Evolutionary conservation across 2,329 filamentous ascomycete species (phyloP).

Genomic region (Colletotrichum sp.): DNA sequence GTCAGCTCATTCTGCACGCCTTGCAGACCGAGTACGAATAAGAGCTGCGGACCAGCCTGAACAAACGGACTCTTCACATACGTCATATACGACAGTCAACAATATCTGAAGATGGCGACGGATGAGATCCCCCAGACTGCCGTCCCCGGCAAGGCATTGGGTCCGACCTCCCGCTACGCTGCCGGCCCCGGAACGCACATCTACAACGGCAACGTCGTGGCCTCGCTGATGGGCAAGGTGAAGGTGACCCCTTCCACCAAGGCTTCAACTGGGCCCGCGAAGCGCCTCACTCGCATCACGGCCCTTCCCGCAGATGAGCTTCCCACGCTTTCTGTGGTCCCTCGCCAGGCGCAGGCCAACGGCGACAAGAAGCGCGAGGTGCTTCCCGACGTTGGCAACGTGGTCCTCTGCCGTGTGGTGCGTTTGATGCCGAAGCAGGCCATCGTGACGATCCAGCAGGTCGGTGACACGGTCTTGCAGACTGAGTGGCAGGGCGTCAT

Average conservation of each 20-base stretch:
- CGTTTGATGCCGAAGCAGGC: slow-evolving; percentile 86
- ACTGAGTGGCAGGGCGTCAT: slow-evolving; percentile 88
- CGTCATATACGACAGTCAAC: background rate
- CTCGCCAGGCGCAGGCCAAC: slow-evolving; percentile 32
- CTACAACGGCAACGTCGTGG: slow-evolving; percentile 74
- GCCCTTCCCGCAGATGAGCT: slow-evolving; percentile 47
- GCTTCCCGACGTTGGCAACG: slow-evolving; percentile 80
- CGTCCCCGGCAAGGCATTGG: slow-evolving; percentile 84
- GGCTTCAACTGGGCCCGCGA: slow-evolving; percentile 54
- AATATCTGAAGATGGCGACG: slow-evolving; percentile 30
- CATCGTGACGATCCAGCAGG: slow-evolving; percentile 83
- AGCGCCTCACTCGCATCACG: slow-evolving; percentile 64
- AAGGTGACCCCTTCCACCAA: slow-evolving; percentile 55
- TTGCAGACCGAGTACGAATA: background rate
- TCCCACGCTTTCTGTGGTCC: slow-evolving; percentile 61
- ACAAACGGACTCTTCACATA: background rate
- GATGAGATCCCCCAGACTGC: slow-evolving; percentile 59
- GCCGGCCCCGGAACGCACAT: slow-evolving; percentile 87
- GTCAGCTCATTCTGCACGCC: background rate
- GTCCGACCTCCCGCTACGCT: slow-evolving; percentile 67
- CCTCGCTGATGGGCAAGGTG: slow-evolving; percentile 81
- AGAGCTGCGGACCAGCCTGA: background rate
- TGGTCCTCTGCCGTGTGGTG: slow-evolving; percentile 84
- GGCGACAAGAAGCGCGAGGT: slow-evolving; percentile 65
- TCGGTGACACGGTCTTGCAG: slow-evolving; percentile 73